These are phyloP conservation scores for Blumeria hordei DNA, from an alignment of 2,329 filamentous ascomycete species.

Conservation along the genomic window DNA sequence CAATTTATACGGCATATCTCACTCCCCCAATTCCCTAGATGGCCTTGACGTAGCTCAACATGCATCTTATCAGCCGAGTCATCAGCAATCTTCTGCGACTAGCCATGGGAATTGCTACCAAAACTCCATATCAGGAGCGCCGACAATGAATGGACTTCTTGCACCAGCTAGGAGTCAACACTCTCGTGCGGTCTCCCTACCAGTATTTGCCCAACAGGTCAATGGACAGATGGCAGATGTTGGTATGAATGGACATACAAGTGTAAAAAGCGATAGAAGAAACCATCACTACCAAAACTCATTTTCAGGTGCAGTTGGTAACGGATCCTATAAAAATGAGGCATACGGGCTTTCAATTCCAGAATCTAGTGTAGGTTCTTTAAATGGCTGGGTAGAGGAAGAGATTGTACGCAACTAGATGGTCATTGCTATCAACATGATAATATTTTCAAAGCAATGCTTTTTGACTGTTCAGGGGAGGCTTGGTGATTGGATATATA, in stretches of 20 bases:
- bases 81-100: conserved; percentile 41
- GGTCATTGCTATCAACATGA: too few relatives aligned
- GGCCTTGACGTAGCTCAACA: conserved; percentile 34
- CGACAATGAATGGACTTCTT: conserved; percentile 53
- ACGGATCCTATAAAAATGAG: conserved; percentile 9
- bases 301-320: conserved; percentile 18
- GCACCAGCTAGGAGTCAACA: conserved; percentile 40
- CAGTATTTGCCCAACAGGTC: conserved; percentile 39
- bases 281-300: conserved; percentile 43
- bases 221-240: conserved; percentile 31
- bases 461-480: neutral
- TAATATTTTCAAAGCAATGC: neutral
- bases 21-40: conserved; percentile 28
- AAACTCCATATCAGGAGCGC: conserved; percentile 28
- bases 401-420: conserved; percentile 12
- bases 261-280: conserved; percentile 24
- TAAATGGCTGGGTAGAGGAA: conserved; percentile 46
- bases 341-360: conserved; percentile 39
- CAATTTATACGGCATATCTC: conserved; percentile 51
- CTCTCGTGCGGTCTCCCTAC: conserved; percentile 59
- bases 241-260: conserved; percentile 9
- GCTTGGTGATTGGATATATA: too few relatives aligned
- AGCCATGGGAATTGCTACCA: conserved; percentile 32
- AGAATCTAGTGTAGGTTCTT: conserved; percentile 26
- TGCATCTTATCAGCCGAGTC: conserved; percentile 23